Conservation (phyloP, 1,284 basidiomycete species). For the Trichosporon asahii region DNA sequence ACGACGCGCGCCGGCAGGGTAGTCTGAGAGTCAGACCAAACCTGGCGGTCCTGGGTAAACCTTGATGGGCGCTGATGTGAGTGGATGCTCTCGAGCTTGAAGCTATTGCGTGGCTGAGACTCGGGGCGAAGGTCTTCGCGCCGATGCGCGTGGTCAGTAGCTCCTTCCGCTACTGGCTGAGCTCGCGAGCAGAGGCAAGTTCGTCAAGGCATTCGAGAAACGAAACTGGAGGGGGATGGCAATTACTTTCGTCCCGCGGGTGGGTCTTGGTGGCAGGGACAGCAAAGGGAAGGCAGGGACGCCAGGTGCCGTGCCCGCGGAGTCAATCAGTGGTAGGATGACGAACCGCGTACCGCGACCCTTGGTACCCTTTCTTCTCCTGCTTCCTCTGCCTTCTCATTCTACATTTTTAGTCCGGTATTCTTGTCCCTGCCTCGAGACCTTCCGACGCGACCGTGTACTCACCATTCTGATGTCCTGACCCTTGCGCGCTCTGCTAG, state of each 20-base stretch:
- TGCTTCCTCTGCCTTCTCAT: background rate
- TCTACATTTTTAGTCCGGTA: background rate
- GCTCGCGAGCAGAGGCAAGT: background rate
- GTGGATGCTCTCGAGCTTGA: constrained; percentile 4
- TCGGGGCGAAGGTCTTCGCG: background rate
- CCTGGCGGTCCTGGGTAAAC: background rate
- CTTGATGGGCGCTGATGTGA: background rate
- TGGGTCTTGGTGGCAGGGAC: constrained; percentile 3
- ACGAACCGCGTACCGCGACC: background rate
- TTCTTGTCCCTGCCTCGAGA: background rate
- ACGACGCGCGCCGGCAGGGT: background rate
- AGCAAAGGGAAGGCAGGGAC: background rate
- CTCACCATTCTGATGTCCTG: background rate
- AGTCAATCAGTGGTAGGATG: background rate
- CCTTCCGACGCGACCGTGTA: background rate
- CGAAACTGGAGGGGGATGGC: constrained; percentile 3
- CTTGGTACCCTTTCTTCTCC: background rate
- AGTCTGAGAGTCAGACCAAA: background rate
- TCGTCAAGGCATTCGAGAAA: background rate
- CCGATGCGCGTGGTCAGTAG: background rate
- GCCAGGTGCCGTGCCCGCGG: background rate
- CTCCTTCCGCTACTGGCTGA: background rate
- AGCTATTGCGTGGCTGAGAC: background rate
- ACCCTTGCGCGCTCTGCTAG: background rate
- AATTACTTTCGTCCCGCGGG: background rate